Conservation (phyloP, 768 basidiomycete species). For the Lactarius vividus region DNA sequence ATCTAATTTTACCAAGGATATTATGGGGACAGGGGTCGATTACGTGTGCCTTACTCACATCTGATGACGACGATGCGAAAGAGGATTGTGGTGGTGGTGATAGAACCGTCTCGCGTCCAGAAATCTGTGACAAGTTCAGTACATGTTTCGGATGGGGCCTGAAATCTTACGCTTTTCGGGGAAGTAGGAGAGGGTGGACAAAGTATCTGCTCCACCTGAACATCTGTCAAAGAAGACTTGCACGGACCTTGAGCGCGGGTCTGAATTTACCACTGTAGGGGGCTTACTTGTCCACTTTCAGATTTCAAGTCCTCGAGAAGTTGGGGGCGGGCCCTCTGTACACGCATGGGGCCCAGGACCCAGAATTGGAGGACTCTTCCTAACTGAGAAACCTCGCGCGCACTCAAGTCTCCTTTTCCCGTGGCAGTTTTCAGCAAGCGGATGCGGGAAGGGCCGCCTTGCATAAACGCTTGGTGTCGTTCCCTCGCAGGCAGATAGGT, state of each 20-base stretch:
- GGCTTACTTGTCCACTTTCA: slow-evolving; percentile 19
- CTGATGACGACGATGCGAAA: background rate
- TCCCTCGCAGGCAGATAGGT: slow-evolving; percentile 50
- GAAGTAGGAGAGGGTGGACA: background rate
- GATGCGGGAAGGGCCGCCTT: slow-evolving; percentile 50
- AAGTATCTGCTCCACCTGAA: slow-evolving; percentile 8
- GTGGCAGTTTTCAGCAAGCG: slow-evolving; percentile 37
- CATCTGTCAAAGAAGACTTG: slow-evolving; percentile 15
- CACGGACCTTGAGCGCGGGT: background rate
- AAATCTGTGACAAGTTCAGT: slow-evolving; percentile 1
- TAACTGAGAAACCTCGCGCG: slow-evolving; percentile 40
- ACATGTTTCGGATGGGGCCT: background rate
- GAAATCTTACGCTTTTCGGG: slow-evolving; percentile 9
- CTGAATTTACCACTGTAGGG: slow-evolving; percentile 1
- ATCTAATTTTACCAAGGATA: slow-evolving; percentile 7
- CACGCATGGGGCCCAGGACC: slow-evolving; percentile 30
- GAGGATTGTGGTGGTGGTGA: background rate
- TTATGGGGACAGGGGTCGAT: background rate
- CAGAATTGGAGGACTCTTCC: slow-evolving; percentile 35
- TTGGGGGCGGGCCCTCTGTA: slow-evolving; percentile 4
- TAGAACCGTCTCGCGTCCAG: slow-evolving; percentile 1
- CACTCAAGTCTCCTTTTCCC: slow-evolving; percentile 39
- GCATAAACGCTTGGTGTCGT: slow-evolving; percentile 55
- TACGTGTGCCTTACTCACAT: slow-evolving; percentile 12
- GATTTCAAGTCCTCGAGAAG: slow-evolving; percentile 14